A percentile compares a stretch with the other conserved stretches of the same genome.
Conservation (phyloP, 495 filamentous ascomycete species). For the Lepidopterella palustris region DNA sequence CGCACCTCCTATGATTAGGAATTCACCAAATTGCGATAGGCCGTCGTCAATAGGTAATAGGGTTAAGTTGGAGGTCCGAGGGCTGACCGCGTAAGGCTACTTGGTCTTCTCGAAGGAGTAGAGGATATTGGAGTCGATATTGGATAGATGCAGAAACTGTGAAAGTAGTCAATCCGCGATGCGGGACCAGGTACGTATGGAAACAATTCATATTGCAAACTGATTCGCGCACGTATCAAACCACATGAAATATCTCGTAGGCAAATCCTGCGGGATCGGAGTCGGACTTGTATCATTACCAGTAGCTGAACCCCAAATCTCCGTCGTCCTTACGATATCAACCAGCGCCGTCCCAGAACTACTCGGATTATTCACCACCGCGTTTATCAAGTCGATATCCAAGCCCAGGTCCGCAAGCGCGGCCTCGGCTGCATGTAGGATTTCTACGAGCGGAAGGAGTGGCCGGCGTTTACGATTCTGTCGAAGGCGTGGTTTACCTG, state of each 20-base stretch:
- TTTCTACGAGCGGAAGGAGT: constrained; percentile 47
- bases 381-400: constrained; percentile 1
- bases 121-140: constrained; percentile 45
- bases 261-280: constrained; percentile 27
- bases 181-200: too few species aligned
- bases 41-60: background rate
- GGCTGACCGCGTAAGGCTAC: constrained; percentile 40
- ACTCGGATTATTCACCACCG: background rate
- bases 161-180: background rate
- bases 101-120: constrained; percentile 41
- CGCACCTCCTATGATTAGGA: constrained; percentile 38
- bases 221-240: constrained; percentile 35
- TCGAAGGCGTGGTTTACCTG: constrained; percentile 32
- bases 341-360: constrained; percentile 5
- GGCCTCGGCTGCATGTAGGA: constrained; percentile 39
- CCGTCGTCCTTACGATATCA: constrained; percentile 24
- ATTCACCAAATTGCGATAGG: constrained; percentile 37
- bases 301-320: constrained; percentile 23
- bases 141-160: constrained; percentile 42
- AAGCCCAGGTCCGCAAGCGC: constrained; percentile 3
- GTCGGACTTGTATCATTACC: constrained; percentile 7
- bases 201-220: constrained; percentile 19
- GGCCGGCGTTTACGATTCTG: constrained; percentile 54
- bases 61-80: background rate
- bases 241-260: constrained; percentile 45